Conservation (phyloP, 768 basidiomycete genomes). For the Suillus subaureus region DNA sequence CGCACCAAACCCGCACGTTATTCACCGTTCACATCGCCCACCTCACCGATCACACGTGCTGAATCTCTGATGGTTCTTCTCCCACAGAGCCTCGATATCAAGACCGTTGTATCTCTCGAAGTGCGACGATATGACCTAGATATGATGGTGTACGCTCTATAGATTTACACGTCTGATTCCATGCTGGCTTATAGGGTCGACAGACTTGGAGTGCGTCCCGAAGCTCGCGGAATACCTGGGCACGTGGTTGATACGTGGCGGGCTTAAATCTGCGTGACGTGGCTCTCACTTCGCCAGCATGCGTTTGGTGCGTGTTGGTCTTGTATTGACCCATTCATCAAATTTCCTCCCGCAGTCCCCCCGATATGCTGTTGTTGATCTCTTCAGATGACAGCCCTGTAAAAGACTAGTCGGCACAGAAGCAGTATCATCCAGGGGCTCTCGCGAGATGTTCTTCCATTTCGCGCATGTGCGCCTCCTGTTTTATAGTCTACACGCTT, state of each 20-base stretch:
- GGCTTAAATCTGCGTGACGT: not conserved
- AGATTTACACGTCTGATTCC: not conserved
- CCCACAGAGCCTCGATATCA: conserved; percentile 1
- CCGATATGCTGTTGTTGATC: conserved; percentile 10
- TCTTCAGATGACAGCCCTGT: not conserved
- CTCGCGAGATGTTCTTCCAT: not conserved
- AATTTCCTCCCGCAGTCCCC: conserved; percentile 1
- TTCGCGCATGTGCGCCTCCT: not conserved
- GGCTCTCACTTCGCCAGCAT: not conserved
- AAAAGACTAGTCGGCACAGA: not conserved
- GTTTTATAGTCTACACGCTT: not conserved
- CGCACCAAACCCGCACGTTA: conserved; percentile 5
- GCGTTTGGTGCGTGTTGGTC: conserved; percentile 2
- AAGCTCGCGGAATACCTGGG: not conserved
- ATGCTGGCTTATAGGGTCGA: not conserved
- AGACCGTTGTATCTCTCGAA: not conserved
- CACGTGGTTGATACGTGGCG: not conserved
- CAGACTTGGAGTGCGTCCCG: not conserved
- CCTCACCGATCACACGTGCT: conserved; percentile 9
- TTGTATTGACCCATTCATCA: conserved; percentile 1
- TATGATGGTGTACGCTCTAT: not conserved
- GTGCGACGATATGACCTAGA: not conserved
- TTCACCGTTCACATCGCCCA: not conserved
- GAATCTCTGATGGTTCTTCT: not conserved
- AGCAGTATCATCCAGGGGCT: not conserved